A percentile compares a stretch with the other conserved stretches of the same genome.
Evolutionary conservation across 441 rosid species (phyloP).

Genomic region (Erodium moschatum): DNA sequence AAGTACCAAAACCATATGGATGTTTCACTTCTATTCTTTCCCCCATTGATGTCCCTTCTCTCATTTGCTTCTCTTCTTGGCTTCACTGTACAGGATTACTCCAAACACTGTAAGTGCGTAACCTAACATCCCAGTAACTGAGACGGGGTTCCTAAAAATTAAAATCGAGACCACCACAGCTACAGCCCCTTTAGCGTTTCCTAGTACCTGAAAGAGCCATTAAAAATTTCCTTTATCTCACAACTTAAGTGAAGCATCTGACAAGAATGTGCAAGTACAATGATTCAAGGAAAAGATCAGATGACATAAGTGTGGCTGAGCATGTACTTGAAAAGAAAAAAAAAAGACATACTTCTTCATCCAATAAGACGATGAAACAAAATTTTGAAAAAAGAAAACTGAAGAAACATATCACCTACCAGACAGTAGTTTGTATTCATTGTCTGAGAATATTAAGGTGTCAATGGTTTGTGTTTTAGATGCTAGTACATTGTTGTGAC

Average conservation of each 20-base stretch:
- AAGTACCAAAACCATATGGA: slow-evolving; percentile 8
- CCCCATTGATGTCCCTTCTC: neutral
- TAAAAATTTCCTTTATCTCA: neutral
- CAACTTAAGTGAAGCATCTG: neutral
- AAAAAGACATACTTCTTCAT: too few relatives aligned
- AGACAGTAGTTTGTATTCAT: too few relatives aligned
- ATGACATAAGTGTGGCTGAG: neutral
- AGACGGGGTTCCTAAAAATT: slow-evolving; percentile 57
- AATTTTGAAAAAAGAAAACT: too few relatives aligned
- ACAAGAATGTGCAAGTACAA: neutral
- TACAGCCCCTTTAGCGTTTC: slow-evolving; percentile 66
- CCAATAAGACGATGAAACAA: too few relatives aligned
- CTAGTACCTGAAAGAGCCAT: slow-evolving; percentile 40
- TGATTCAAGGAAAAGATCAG: neutral
- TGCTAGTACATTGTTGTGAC: too few relatives aligned
- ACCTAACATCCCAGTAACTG: slow-evolving; percentile 64
- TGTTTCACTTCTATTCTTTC: neutral
- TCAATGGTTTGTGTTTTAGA: too few relatives aligned
- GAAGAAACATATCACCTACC: too few relatives aligned
- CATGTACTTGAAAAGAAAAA: neutral
- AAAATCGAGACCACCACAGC: slow-evolving; percentile 59
- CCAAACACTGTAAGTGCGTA: slow-evolving; percentile 52
- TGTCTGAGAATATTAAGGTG: too few relatives aligned
- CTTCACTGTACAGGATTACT: slow-evolving; percentile 64
- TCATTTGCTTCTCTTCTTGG: slow-evolving; percentile 54